Evolutionary conservation across 345 rosid species (phyloP).

Genomic region (Erucastrum elatum): DNA sequence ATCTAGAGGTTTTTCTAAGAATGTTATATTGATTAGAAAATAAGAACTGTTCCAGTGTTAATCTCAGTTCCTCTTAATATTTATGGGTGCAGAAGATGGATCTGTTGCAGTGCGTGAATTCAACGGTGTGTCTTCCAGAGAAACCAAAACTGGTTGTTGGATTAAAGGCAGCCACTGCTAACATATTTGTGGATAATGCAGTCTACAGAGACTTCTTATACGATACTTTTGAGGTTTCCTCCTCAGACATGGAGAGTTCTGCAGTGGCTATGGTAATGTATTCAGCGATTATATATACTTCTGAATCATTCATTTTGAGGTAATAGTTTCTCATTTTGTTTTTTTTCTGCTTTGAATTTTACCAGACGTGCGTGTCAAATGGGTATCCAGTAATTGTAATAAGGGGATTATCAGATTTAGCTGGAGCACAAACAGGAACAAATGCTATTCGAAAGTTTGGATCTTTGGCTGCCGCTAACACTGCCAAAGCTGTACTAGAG

Average conservation of each 20-base stretch:
- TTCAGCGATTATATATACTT: background rate
- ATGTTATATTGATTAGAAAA: background rate
- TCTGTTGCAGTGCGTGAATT: conserved; percentile 48
- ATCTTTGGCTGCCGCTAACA: conserved; percentile 47
- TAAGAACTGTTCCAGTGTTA: background rate
- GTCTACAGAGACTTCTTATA: conserved; percentile 51
- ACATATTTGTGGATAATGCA: conserved; percentile 55
- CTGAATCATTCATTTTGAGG: background rate
- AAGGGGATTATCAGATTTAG: conserved; percentile 51
- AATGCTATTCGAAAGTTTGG: conserved; percentile 35
- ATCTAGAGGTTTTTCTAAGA: conserved; percentile 42
- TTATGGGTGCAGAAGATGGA: conserved; percentile 41
- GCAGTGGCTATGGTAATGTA: conserved; percentile 51
- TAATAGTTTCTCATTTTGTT: background rate
- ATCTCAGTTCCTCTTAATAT: background rate
- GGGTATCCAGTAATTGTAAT: conserved; percentile 49
- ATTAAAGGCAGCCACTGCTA: conserved; percentile 46
- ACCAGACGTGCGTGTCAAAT: conserved; percentile 55
- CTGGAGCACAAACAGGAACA: conserved; percentile 47
- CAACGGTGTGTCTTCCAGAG: conserved; percentile 49
- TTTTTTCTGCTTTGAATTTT: background rate
- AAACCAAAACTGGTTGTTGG: conserved; percentile 54
- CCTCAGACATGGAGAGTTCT: conserved; percentile 57
- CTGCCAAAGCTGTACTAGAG: conserved; percentile 46
- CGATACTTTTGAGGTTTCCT: conserved; percentile 44